Conservation (phyloP, 1,139 yeast species). For the Arxiozyma slooffiae region DNA sequence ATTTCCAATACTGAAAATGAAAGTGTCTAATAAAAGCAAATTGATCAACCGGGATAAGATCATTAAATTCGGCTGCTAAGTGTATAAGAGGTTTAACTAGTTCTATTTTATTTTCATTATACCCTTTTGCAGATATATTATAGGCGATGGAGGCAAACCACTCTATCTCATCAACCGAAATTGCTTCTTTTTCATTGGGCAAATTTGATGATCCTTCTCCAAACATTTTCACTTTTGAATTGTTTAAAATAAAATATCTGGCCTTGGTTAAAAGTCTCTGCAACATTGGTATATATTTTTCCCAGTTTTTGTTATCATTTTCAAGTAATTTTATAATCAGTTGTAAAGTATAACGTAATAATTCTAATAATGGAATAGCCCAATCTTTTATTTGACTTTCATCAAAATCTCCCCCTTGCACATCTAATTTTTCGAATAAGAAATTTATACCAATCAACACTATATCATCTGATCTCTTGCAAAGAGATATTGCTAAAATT, state of each 20-base stretch:
- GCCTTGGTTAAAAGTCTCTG: conserved; percentile 11
- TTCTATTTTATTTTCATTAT: conserved; percentile 2
- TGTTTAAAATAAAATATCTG: conserved; percentile 7
- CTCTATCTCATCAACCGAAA: conserved; percentile 22
- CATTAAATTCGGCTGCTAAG: conserved; percentile 10
- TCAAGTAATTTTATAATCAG: conserved; percentile 19
- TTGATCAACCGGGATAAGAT: conserved; percentile 16
- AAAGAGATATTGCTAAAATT: conserved; percentile 17
- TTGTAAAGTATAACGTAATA: conserved; percentile 21
- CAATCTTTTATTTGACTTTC: not conserved
- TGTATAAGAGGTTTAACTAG: conserved; percentile 5
- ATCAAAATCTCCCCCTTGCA: not conserved
- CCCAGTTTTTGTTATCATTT: conserved; percentile 4
- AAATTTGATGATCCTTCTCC: not conserved
- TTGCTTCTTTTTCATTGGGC: conserved; percentile 3
- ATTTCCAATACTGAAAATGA: conserved; percentile 19
- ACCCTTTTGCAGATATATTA: conserved; percentile 16
- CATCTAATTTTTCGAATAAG: conserved; percentile 15
- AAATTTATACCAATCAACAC: conserved; percentile 12
- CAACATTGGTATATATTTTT: conserved; percentile 9
- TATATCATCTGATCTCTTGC: conserved; percentile 13
- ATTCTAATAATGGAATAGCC: conserved; percentile 12
- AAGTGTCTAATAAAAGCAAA: conserved; percentile 13
- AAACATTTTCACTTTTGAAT: conserved; percentile 2
- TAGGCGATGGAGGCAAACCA: conserved; percentile 25